phyloP scores from a whole-genome alignment of 768 basidiomycete species.

The Panus rudis region DNA sequence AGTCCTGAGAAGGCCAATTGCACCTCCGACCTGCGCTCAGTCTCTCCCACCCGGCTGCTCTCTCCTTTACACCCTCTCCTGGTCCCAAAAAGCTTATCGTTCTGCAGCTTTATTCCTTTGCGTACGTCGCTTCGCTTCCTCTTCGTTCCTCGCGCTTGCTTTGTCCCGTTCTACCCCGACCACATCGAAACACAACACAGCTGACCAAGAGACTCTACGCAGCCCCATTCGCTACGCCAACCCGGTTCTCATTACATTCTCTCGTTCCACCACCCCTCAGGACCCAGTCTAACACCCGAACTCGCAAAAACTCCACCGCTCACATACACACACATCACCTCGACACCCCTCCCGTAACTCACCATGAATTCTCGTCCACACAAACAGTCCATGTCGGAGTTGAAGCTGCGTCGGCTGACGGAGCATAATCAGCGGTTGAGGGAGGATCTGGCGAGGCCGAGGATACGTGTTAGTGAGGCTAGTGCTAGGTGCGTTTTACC shows the following conservation, averaged over 20 bases:
- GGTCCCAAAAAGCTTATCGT: no score
- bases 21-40: no score
- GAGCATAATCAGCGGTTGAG: conserved; percentile 90
- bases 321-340: conserved; percentile 3
- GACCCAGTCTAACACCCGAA: not conserved
- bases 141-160: no score
- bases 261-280: not conserved
- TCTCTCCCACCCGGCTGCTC: no score
- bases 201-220: no score
- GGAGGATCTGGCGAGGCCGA: conserved; percentile 85
- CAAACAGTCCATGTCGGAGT: conserved; percentile 96
- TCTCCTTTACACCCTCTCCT: no score
- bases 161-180: no score
- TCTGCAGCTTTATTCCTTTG: no score
- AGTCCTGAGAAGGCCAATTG: no score
- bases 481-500: conserved; percentile 62
- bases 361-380: conserved; percentile 70
- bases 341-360: conserved; percentile 9
- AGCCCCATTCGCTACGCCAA: no score
- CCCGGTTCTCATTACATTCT: not conserved
- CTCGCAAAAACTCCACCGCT: conserved; percentile 1
- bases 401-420: conserved; percentile 87
- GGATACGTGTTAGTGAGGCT: conserved; percentile 88
- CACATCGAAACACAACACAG: no score
- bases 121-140: no score